Base-by-base conservation (phyloP, 768 basidiomycete species). In the Gymnopilus dilepis region DNA sequence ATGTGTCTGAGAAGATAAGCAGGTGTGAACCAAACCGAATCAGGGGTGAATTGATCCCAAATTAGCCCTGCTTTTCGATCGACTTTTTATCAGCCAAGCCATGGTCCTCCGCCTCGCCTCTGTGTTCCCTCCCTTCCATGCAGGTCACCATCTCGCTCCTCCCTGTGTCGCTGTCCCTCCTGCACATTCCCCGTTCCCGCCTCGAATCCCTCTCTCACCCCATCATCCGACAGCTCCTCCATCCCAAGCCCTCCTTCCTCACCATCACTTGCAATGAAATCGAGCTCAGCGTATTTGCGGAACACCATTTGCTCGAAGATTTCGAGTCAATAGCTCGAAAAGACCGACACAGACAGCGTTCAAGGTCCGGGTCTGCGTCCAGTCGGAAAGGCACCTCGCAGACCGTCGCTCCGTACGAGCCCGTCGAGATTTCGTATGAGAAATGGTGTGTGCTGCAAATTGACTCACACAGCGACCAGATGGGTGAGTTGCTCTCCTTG, bases 401-500 rank as follows among this genome's bases (percentile, higher is more conserved):
- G n/a, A 50, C 22, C 28, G 38, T 60, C 21, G 40, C 61, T 24
- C 57, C 63, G 47, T 75, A 79, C 34, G 83, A 87, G 45, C 81
- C 83, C 22, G 81, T 92, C 48, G 88, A 91, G 66, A 83, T 91
- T 47, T 90, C 89, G 0, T 85, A 82, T 62, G 90, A 92, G 61
- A 81, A 80, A 61, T 94, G 91, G 91, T 86, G 82, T 65, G 91
- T 91, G 21, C 80, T 94, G 30, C 91, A 93, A 73, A 88, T 94
- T 56, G 91, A 92, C 72, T 89, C 89, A 0, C 91, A 92, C 72
- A 88, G 84, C 26, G 86, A 91, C 70, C 82, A 83, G 60, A 78
- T 88, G 38, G 89, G 90, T 89, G 59, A 55, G 80, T 50, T 48
- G 21, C 26, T 19, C n/a, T 52, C 30, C 28, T 53, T 51, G 33